Base-by-base conservation (phyloP, 2,329 filamentous ascomycete genomes). In the Leptographium flavum region DNA sequence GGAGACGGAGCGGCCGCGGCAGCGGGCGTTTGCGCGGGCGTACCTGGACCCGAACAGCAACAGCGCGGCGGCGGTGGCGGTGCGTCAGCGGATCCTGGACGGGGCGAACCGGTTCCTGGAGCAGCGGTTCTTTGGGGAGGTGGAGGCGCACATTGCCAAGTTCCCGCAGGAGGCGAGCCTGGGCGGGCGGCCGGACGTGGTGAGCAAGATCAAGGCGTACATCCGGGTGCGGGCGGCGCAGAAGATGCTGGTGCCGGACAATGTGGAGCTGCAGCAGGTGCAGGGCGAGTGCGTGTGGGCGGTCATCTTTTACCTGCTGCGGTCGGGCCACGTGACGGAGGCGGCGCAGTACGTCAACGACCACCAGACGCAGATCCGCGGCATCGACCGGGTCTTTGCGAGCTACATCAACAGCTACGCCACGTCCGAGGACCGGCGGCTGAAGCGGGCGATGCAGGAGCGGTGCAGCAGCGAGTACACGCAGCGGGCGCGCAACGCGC, bases 141-240 rank as follows among this genome's bases (percentile, higher is more conserved):
- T 96, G 32, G 85, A 94, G 58, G 72, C 69, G 10, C 69, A 83
- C 35, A 82, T 98, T 49, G 72, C 76, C 33, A 93, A 83, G 61
- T 86, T 92, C 58, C 87, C 88, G 2, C 78, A 82, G 45, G 88
- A 95, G 58, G 90, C 92, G 27, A 85, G 85, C 57, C 74, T 94
- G 36, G 92, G 92, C 48, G 92, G 92, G 52, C 76, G 87, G 35
- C 92, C 92, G 1, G 87, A 88, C 45, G 76, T 87, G 21, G 74
- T 88, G 52, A 94, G 85, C 68, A 94, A 94, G 65, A 82, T 95
- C 57, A 86, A 86, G 57, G 92, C 87, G 8, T 98, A 90, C 58
- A 86, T 98, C 54, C 79, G 88, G 41, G 72, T 95, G 47, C 79
- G 85, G 49, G 76, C 81, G 36, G 73, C 76, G 2, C 78, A 87